Percentiles rank a stretch among this genome's conserved stretches.
These are phyloP conservation scores for Botrytis cinerea DNA, from an alignment of 2,329 filamentous ascomycete genomes.

Conservation along the genomic window DNA sequence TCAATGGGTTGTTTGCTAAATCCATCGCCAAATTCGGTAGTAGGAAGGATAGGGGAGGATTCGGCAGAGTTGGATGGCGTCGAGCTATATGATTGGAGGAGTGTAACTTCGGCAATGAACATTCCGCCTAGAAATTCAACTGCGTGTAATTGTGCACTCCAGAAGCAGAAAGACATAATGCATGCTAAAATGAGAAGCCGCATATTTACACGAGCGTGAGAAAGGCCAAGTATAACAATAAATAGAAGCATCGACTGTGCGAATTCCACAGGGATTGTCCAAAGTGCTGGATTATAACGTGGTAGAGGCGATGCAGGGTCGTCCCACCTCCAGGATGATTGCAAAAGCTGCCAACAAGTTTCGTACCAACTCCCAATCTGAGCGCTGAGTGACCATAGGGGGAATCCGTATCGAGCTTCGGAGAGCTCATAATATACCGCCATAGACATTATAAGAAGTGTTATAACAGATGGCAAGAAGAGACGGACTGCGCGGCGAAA, in stretches of 20 bases:
- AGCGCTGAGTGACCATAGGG: slow-evolving; percentile 43
- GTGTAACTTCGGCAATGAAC: slow-evolving; percentile 49
- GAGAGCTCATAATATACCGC: slow-evolving; percentile 50
- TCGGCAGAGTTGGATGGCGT: neutral
- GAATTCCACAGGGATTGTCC: slow-evolving; percentile 41
- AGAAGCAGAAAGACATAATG: slow-evolving; percentile 37
- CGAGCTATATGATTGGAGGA: slow-evolving; percentile 41
- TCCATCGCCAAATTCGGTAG: slow-evolving; percentile 34
- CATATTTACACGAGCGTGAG: slow-evolving; percentile 33
- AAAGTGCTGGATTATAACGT: slow-evolving; percentile 39
- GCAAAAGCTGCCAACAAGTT: slow-evolving; percentile 45
- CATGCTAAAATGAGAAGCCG: slow-evolving; percentile 34
- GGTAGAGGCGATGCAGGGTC: slow-evolving; percentile 29
- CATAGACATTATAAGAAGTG: slow-evolving; percentile 48
- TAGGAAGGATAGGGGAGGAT: slow-evolving; percentile 26
- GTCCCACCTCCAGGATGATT: slow-evolving; percentile 34
- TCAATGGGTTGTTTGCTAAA: slow-evolving; percentile 26
- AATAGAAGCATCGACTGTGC: slow-evolving; percentile 40
- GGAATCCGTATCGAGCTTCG: slow-evolving; percentile 48
- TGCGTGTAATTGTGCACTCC: slow-evolving; percentile 33
- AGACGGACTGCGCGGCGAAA: slow-evolving; percentile 52
- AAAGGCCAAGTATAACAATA: slow-evolving; percentile 35
- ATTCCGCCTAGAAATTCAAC: slow-evolving; percentile 51
- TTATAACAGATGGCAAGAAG: slow-evolving; percentile 49
- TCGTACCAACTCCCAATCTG: slow-evolving; percentile 46